Evolutionary conservation across 176 grass and related monocot genomes (phyloP).

Genomic region (Tillandsia leiboldiana): DNA sequence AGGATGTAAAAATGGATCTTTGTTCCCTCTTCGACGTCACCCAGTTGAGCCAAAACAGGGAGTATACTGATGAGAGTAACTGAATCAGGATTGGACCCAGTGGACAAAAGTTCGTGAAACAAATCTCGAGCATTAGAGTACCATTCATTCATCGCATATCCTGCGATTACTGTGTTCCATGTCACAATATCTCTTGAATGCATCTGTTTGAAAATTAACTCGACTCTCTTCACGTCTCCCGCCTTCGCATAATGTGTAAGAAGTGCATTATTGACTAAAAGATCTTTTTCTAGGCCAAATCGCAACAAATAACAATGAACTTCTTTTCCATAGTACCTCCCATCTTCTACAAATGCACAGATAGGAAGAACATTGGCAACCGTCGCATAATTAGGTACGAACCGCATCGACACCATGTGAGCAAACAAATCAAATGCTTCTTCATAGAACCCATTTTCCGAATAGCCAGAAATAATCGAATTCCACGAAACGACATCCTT

Average conservation of each 20-base stretch:
- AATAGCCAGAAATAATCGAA: constrained; percentile 39
- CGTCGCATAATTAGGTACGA: constrained; percentile 44
- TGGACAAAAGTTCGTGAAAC: constrained; percentile 33
- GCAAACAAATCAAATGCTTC: constrained; percentile 35
- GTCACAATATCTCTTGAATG: constrained; percentile 33
- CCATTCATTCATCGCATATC: constrained; percentile 41
- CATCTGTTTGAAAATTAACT: constrained; percentile 40
- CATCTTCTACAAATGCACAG: constrained; percentile 33
- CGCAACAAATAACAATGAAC: constrained; percentile 44
- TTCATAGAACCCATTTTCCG: constrained; percentile 26
- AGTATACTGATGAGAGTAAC: constrained; percentile 55
- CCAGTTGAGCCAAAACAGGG: constrained; percentile 36
- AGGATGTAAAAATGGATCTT: constrained; percentile 51
- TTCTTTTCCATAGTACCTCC: constrained; percentile 32
- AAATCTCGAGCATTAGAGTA: constrained; percentile 27
- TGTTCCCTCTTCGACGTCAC: constrained; percentile 34
- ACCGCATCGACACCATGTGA: constrained; percentile 23
- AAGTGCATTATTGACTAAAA: constrained; percentile 59
- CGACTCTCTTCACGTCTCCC: constrained; percentile 27
- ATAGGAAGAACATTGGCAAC: constrained; percentile 44
- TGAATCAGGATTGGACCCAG: constrained; percentile 37
- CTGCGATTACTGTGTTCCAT: constrained; percentile 55
- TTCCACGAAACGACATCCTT: constrained; percentile 73
- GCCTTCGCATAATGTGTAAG: constrained; percentile 50
- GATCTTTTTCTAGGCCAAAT: constrained; percentile 28